These are phyloP conservation scores for Zygoascus tannicola DNA, from an alignment of 805 yeast species.

Conservation along the genomic window DNA sequence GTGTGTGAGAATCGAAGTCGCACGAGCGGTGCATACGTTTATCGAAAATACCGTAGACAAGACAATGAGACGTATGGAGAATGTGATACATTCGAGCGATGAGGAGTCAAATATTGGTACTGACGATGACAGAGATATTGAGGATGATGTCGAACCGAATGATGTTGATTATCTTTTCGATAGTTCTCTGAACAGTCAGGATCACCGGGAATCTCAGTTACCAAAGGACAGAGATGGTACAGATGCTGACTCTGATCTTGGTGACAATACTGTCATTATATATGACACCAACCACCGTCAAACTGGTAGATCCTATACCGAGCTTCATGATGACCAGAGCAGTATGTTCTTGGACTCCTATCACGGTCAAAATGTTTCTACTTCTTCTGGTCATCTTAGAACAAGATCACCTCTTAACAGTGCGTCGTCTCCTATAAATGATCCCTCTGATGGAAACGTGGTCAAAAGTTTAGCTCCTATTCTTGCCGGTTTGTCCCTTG, in stretches of 20 bases:
- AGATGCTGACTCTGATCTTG: conserved; percentile 1
- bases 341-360: not conserved
- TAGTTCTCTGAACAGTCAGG: too few relatives aligned
- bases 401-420: not conserved
- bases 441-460: not conserved
- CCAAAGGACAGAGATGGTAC: not conserved
- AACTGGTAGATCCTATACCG: not conserved
- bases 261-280: conserved; percentile 3
- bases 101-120: conserved; percentile 18
- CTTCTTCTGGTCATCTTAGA: not conserved
- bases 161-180: not conserved
- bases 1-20: conserved; percentile 70
- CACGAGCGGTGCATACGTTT: conserved; percentile 50
- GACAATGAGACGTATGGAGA: conserved; percentile 20
- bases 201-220: not conserved
- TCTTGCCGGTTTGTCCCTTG: not conserved
- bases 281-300: not conserved
- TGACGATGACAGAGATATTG: conserved; percentile 20
- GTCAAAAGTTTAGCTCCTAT: not conserved
- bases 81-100: conserved; percentile 16
- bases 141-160: conserved; percentile 11
- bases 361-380: not conserved
- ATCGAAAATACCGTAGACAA: conserved; percentile 55
- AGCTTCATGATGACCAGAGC: not conserved
- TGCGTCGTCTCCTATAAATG: not conserved